Base-by-base conservation (phyloP, 2,329 filamentous ascomycete genomes). In the Fusarium sp. region DNA sequence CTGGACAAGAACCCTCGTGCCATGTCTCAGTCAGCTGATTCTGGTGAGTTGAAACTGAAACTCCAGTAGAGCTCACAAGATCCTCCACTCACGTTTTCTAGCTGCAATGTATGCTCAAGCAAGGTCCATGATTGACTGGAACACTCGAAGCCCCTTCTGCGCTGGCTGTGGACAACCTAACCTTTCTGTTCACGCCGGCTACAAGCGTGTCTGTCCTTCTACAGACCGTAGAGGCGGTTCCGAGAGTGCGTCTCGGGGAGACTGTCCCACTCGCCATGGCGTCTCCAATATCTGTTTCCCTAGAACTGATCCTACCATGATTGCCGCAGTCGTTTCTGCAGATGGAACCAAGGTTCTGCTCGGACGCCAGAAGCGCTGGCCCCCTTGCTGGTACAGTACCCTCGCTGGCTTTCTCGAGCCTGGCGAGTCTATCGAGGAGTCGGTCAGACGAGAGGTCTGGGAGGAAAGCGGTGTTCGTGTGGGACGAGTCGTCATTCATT, bases 221-320 rank as follows among this genome's bases (percentile, higher is more conserved):
- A 86, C 84, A 2, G 91, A 95, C 73, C 76, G 82, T 25, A 73
- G 76, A 38, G 80, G 80, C 19, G 78, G 78, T 36, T 75, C 74
- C 21, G 73, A 75, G 13, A 76, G 82, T 9, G 75, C 75, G 23
- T 79, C 84, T 37, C 87, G 92, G 9, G 83, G 82, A 2, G 83
- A 89, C 15, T 99, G 95, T 76, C 88, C 86, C 8, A 96, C 93
- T 1, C 86, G 95, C 49, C 89, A 87, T 35, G 93, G 92, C 23
- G 79, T 99, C 41, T 96, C 93, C 29, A 99, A 99, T 77, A 82
- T 97, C 49, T 89, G 84, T 71, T 98, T 97, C 81, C 94, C 94
- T 3, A 87, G 93, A 46, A 97, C 94, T 2, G 93, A 97, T 70
- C 93, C 93, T 1, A 96, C 92, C 25, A 93, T 98, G 74, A 99